A percentile compares a stretch with the other conserved stretches of the same genome.
Conservation (phyloP, 2,329 filamentous ascomycete genomes). For the Colletotrichum melonis region DNA sequence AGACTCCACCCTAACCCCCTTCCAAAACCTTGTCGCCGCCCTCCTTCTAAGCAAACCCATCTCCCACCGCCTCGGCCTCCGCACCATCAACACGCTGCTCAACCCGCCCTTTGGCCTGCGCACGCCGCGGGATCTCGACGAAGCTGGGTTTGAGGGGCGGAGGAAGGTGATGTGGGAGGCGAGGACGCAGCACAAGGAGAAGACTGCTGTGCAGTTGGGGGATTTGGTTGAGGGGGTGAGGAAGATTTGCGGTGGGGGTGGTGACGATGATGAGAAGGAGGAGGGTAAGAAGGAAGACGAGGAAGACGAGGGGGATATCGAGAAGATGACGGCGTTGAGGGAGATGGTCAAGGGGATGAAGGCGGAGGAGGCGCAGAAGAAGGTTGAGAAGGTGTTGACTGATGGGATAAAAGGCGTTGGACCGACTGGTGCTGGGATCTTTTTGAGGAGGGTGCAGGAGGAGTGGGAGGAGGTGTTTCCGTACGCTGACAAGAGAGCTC, state of each 20-base stretch:
- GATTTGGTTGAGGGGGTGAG: background rate
- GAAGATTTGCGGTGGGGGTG: background rate
- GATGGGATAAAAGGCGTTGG: slow-evolving; percentile 11
- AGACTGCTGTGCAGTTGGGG: slow-evolving; percentile 54
- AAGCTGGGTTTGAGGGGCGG: slow-evolving; percentile 49
- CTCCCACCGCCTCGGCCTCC: slow-evolving; percentile 53
- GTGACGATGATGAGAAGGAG: background rate
- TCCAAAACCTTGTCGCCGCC: slow-evolving; percentile 57
- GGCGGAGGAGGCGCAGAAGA: background rate
- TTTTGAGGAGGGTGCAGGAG: slow-evolving; percentile 1
- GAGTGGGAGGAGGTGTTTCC: slow-evolving; percentile 14
- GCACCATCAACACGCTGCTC: slow-evolving; percentile 55
- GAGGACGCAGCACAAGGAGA: slow-evolving; percentile 56
- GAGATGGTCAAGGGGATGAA: background rate
- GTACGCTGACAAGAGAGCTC: slow-evolving; percentile 5
- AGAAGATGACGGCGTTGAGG: background rate
- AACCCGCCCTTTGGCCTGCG: slow-evolving; percentile 51
- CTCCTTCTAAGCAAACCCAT: slow-evolving; percentile 56
- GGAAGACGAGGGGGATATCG: background rate
- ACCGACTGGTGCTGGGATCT: slow-evolving; percentile 9
- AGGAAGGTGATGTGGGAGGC: slow-evolving; percentile 53
- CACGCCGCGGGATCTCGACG: slow-evolving; percentile 38
- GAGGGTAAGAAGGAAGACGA: background rate
- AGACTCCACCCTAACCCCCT: slow-evolving; percentile 46
- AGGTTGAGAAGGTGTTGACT: background rate